Conservation (phyloP, 352 stramenopile genomes). For the Globisporangium middletonii region DNA sequence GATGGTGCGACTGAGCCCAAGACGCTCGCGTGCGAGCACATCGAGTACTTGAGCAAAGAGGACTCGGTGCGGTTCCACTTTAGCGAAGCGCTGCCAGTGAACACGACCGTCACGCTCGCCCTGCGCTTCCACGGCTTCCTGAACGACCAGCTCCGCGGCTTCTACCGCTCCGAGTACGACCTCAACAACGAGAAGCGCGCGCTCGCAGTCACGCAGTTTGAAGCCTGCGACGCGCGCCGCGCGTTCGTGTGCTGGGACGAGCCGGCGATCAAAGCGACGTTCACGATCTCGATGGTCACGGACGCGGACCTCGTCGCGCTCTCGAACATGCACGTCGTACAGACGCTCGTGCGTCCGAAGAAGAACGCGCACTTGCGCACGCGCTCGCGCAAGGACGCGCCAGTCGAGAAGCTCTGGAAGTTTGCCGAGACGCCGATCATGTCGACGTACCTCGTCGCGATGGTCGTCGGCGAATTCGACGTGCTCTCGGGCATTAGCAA, state of each 20-base stretch:
- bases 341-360: constrained; percentile 55
- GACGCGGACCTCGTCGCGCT: constrained; percentile 89
- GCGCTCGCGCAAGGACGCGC: constrained; percentile 31
- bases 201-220: constrained; percentile 89
- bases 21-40: constrained; percentile 34
- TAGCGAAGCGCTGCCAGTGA: constrained; percentile 24
- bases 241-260: constrained; percentile 99
- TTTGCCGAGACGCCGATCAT: constrained; percentile 95
- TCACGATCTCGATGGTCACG: constrained; percentile 91
- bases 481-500: constrained; percentile 85
- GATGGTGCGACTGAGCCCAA: constrained; percentile 1
- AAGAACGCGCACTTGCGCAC: constrained; percentile 52
- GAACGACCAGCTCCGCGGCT: constrained; percentile 94
- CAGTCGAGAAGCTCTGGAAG: constrained; percentile 64
- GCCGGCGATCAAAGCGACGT: constrained; percentile 94
- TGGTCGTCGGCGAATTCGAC: constrained; percentile 95
- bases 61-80: constrained; percentile 63
- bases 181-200: constrained; percentile 88
- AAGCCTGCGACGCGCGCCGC: constrained; percentile 83
- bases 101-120: constrained; percentile 28
- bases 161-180: constrained; percentile 94
- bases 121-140: constrained; percentile 65
- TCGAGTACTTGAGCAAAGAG: constrained; percentile 42
- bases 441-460: constrained; percentile 97
- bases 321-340: constrained; percentile 95